Evolutionary conservation across 164 flowering plant species (phyloP).

Genomic region (Kalanchoe fedtschenkoi): DNA sequence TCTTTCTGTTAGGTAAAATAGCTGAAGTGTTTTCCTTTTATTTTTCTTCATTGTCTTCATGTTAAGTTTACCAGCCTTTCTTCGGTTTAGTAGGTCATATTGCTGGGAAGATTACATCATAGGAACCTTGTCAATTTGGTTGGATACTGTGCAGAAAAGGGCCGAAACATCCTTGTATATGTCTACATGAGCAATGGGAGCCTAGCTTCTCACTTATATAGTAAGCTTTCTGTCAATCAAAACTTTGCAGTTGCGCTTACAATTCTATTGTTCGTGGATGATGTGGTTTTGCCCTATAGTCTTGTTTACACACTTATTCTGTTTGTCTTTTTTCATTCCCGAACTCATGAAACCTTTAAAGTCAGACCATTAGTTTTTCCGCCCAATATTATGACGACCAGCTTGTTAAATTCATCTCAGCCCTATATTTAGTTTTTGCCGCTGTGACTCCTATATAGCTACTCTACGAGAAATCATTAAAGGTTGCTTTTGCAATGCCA

Average conservation of each 20-base stretch:
- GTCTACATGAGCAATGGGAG: slow-evolving; percentile 93
- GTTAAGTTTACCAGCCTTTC: neutral
- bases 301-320: no score
- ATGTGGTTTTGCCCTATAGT: no score
- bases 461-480: neutral
- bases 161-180: slow-evolving; percentile 83
- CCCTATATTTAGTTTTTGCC: neutral
- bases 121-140: slow-evolving; percentile 95
- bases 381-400: no score
- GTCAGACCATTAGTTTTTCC: no score
- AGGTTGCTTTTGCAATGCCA: no score
- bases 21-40: no score
- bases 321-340: no score
- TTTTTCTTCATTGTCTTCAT: neutral
- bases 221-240: slow-evolving; percentile 37
- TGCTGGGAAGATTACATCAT: slow-evolving; percentile 91
- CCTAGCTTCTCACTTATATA: slow-evolving; percentile 84
- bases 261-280: neutral
- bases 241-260: neutral
- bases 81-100: slow-evolving; percentile 43
- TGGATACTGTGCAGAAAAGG: slow-evolving; percentile 94
- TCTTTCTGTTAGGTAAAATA: no score
- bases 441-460: neutral
- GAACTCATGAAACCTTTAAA: no score
- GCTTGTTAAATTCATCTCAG: no score